Base-by-base conservation (phyloP, 2,329 filamentous ascomycete species). In the Plectosphaerella cucumerina region DNA sequence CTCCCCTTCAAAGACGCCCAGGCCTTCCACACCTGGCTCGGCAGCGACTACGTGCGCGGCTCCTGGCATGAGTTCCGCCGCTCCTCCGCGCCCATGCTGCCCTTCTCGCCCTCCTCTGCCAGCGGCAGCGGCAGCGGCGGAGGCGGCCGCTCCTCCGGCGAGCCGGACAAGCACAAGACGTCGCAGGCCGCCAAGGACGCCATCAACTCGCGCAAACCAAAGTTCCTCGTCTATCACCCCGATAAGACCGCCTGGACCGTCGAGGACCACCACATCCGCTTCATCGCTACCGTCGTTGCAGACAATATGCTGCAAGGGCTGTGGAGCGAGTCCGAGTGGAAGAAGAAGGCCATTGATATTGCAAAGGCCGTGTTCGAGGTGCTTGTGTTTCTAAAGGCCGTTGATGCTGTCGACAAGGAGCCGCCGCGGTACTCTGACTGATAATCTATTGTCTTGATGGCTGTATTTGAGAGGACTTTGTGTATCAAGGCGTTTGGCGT, bases 181-280 rank as follows among this genome's bases (percentile, higher is more conserved):
- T 57, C 63, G 9, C 59, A 64, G 54, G 56, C 58, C 11, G 65
- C 64, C 54, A 61, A 59, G 47, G 60, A 64, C 15, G 65, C 64
- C 53, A 55, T 72, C 58, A 58, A 60, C 51, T 55, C 51, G 18
- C 56, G 55, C 15, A 60, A 57, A 20, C 44, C 59, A 48, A 63
- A 63, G 51, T 71, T 61, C 53, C 55, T 69, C 10, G 56, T 67
- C 20, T 68, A 69, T 56, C 60, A 69, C 54, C 68, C 68, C 21
- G 60, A 67, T 50, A 71, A 71, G 63, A 51, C 52, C 3, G 59
- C 51, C 22, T 71, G 69, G 69, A 62, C 62, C 18, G 45, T 55
- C 41, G 62, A 70, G 46, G 70, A 72, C 52, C 69, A 72, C 53
- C 56, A 68, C 44, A 60, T 70, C 39, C 66, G 69, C 34, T 73